A percentile compares a stretch with the other conserved stretches of the same genome.
Evolutionary conservation across 2,329 filamentous ascomycete genomes (phyloP).

Genomic region (Helotiales sp.): DNA sequence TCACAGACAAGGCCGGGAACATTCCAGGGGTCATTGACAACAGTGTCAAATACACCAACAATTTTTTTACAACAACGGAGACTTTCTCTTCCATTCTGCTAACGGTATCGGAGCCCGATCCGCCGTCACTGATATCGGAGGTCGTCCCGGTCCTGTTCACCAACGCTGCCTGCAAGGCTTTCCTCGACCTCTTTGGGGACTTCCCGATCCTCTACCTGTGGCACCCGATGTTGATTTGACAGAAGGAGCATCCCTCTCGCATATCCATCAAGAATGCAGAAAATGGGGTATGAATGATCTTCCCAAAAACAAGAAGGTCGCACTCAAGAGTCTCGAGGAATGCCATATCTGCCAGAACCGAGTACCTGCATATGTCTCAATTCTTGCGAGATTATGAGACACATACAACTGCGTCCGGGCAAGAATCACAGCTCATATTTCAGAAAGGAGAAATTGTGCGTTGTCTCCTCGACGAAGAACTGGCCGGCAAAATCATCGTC

Average conservation of each 20-base stretch:
- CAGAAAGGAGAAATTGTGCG: neutral
- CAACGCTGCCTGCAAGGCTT: neutral
- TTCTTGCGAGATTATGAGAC: neutral
- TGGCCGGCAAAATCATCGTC: neutral
- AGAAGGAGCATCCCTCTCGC: neutral
- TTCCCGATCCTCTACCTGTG: neutral
- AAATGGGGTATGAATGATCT: neutral
- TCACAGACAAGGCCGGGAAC: neutral
- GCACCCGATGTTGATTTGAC: neutral
- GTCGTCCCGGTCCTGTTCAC: neutral
- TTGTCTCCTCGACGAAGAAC: neutral
- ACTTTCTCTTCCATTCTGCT: neutral
- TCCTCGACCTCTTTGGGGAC: neutral
- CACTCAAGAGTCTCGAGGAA: neutral
- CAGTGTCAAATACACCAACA: neutral
- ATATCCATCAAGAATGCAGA: neutral
- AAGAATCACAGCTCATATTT: neutral
- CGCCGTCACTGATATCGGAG: neutral
- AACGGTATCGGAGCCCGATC: neutral
- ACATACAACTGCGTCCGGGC: neutral
- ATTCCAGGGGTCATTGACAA: neutral
- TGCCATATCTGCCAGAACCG: neutral
- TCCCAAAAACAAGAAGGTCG: neutral
- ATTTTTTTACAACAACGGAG: neutral
- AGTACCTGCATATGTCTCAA: neutral